Percentiles rank a stretch among this genome's conserved stretches.
Evolutionary conservation across 495 filamentous ascomycete genomes (phyloP).

Genomic region (Podospora pseudopauciseta): DNA sequence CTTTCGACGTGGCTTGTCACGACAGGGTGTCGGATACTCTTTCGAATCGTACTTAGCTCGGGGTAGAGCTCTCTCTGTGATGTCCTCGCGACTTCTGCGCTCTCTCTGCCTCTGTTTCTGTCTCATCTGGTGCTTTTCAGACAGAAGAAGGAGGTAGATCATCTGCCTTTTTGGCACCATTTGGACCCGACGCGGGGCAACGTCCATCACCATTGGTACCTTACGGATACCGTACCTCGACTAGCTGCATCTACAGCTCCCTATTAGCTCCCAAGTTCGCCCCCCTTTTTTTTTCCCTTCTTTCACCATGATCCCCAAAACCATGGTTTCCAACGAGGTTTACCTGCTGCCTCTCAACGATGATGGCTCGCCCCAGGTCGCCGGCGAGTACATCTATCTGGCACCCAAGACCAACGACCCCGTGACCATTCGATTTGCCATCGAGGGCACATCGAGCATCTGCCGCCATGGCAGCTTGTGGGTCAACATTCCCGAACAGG

Average conservation of each 20-base stretch:
- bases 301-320: conserved; percentile 47
- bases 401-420: conserved; percentile 67
- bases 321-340: conserved; percentile 59
- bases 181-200: conserved; percentile 21
- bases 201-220: conserved; percentile 3
- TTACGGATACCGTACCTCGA: background rate
- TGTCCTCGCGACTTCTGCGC: conserved; percentile 21
- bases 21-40: background rate
- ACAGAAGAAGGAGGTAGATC: conserved; percentile 14
- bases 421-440: conserved; percentile 81
- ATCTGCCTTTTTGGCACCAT: conserved; percentile 11
- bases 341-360: conserved; percentile 89
- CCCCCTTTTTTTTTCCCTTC: conserved; percentile 9
- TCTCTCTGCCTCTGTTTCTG: conserved; percentile 27
- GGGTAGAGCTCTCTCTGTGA: conserved; percentile 7
- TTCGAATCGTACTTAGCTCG: conserved; percentile 2
- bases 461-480: conserved; percentile 89
- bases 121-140: conserved; percentile 26
- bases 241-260: conserved; percentile 12
- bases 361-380: conserved; percentile 83
- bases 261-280: background rate
- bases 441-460: conserved; percentile 95
- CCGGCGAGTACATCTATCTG: conserved; percentile 87
- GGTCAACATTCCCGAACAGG: conserved; percentile 86
- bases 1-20: conserved; percentile 3